phyloP scores from a whole-genome alignment of 768 basidiomycete species.

The Kwoniella dendrophila region DNA sequence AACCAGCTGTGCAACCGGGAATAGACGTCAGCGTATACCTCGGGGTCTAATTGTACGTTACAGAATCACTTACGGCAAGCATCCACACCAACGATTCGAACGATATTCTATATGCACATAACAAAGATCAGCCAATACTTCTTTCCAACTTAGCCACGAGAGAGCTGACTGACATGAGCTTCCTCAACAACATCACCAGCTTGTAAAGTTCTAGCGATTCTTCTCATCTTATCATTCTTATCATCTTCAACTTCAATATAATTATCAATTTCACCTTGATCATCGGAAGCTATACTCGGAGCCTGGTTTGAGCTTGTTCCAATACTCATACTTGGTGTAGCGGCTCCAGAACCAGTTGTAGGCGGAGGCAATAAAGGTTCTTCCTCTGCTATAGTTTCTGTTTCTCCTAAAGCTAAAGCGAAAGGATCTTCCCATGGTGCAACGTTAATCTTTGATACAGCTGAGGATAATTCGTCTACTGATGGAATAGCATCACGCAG shows the following conservation, averaged over 20 bases:
- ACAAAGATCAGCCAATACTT: conserved; percentile 8
- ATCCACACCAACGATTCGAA: conserved; percentile 85
- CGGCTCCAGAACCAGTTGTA: background rate
- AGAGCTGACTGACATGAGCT: conserved; percentile 37
- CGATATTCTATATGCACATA: conserved; percentile 72
- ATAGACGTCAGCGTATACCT: background rate
- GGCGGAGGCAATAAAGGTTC: conserved; percentile 15
- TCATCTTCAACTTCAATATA: conserved; percentile 70
- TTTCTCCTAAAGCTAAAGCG: conserved; percentile 47
- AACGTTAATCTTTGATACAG: conserved; percentile 43
- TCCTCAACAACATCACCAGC: conserved; percentile 86
- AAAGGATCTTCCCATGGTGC: conserved; percentile 56
- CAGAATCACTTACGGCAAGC: conserved; percentile 71
- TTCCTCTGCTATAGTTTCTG: conserved; percentile 39
- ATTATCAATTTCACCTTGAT: conserved; percentile 34
- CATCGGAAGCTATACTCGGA: conserved; percentile 19
- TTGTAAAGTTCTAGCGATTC: conserved; percentile 82
- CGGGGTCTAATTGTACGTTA: background rate
- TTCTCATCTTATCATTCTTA: conserved; percentile 72
- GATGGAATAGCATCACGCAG: conserved; percentile 50
- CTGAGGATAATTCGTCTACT: conserved; percentile 51
- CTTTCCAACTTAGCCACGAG: background rate
- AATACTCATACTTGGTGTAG: background rate
- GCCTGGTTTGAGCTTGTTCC: background rate
- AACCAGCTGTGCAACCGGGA: conserved; percentile 64